These are phyloP conservation scores for Alternaria burnsii DNA, from an alignment of 2,329 filamentous ascomycete species.

Conservation along the genomic window DNA sequence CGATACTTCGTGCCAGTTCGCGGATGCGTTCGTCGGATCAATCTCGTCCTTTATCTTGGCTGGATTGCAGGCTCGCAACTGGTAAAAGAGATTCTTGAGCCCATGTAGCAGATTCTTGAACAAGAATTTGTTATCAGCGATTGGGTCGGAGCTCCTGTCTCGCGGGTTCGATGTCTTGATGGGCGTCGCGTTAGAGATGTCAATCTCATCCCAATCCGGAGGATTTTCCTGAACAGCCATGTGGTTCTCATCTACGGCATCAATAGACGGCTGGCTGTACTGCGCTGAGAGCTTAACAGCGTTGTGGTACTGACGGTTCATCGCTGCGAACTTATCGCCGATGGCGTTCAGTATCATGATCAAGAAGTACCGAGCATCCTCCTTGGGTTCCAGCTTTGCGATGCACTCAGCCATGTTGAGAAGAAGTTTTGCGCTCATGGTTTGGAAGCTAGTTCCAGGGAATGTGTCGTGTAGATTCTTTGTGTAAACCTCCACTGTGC, in stretches of 20 bases:
- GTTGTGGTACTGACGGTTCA: slow-evolving; percentile 96
- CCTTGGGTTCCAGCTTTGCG: slow-evolving; percentile 89
- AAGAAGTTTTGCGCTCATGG: slow-evolving; percentile 97
- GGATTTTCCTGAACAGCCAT: slow-evolving; percentile 80
- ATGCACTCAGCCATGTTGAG: slow-evolving; percentile 99
- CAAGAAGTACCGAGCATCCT: slow-evolving; percentile 91
- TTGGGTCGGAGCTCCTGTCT: slow-evolving; percentile 87
- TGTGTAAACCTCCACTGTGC: slow-evolving; percentile 97
- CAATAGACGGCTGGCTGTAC: slow-evolving; percentile 71
- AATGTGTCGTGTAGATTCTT: slow-evolving; percentile 95
- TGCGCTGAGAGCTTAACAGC: slow-evolving; percentile 89
- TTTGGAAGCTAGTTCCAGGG: slow-evolving; percentile 97
- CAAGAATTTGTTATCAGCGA: slow-evolving; percentile 96
- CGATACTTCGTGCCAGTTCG: slow-evolving; percentile 94
- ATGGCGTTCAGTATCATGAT: slow-evolving; percentile 98
- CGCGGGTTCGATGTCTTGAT: slow-evolving; percentile 94
- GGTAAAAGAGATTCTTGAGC: slow-evolving; percentile 95
- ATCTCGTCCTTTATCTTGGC: slow-evolving; percentile 64
- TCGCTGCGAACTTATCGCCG: slow-evolving; percentile 95
- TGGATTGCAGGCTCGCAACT: slow-evolving; percentile 89
- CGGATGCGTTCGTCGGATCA: slow-evolving; percentile 79
- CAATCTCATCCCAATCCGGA: slow-evolving; percentile 97
- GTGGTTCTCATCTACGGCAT: slow-evolving; percentile 77
- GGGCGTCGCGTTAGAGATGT: slow-evolving; percentile 94
- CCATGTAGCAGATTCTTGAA: slow-evolving; percentile 97